Evolutionary conservation across 495 filamentous ascomycete genomes (phyloP).

Genomic region (Daldinia decipiens): DNA sequence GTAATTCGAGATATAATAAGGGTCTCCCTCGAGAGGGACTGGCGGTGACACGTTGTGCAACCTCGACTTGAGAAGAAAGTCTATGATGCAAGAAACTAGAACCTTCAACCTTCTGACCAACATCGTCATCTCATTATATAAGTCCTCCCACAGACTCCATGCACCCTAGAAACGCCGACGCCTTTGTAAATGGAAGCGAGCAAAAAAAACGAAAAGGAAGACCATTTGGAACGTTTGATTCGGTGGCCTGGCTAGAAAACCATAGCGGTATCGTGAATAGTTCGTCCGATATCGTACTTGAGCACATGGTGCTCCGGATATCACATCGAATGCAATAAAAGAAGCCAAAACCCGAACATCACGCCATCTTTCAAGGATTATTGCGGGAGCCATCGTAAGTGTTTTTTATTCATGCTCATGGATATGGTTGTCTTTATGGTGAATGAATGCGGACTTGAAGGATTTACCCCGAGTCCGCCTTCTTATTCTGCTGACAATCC

Average conservation of each 20-base stretch:
- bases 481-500: conserved; percentile 46
- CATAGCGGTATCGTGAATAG: conserved; percentile 45
- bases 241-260: conserved; percentile 28
- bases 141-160: conserved; percentile 38
- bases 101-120: conserved; percentile 31
- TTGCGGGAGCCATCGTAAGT: conserved; percentile 3
- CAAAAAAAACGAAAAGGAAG: conserved; percentile 30
- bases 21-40: conserved; percentile 26
- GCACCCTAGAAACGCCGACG: conserved; percentile 46
- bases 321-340: conserved; percentile 37
- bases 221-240: conserved; percentile 23
- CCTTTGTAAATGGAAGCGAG: conserved; percentile 37
- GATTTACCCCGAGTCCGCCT: conserved; percentile 49
- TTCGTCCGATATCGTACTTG: conserved; percentile 46
- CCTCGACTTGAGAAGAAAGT: conserved; percentile 39
- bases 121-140: conserved; percentile 42
- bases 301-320: conserved; percentile 35
- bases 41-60: conserved; percentile 30
- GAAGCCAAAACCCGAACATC: conserved; percentile 14
- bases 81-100: conserved; percentile 37
- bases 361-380: conserved; percentile 27
- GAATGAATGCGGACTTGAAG: conserved; percentile 44
- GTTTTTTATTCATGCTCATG: conserved; percentile 43
- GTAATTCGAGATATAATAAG: conserved; percentile 20
- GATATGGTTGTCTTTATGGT: conserved; percentile 47